Base-by-base conservation (phyloP, 306 rosid genomes). In the Inga leiocalycina region DNA sequence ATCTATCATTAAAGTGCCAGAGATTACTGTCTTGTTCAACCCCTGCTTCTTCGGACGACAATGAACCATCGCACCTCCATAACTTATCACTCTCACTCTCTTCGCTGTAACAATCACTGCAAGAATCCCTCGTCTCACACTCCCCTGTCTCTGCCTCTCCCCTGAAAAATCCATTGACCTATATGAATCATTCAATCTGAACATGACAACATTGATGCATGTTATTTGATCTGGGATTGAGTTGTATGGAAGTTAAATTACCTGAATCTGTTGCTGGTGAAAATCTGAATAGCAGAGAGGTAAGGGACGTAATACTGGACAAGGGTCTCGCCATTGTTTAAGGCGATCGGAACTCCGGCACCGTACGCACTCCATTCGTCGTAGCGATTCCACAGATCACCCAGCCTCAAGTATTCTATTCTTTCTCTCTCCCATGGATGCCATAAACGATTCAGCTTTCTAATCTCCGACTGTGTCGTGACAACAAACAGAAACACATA, bases 281-380 rank as follows among this genome's bases (percentile, higher is more conserved):
- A 94, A 54, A 94, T 91, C 86, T 97, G 98, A 78, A 97, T 91
- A 32, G 93, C 99, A 37, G 99, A 97, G 85, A 97, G 99, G 81
- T 97, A 97, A 74, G 99, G 99, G 4, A 94, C 99, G 77, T 94
- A 97, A 85, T 92, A 97, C 84, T 97, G 99, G 41, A 92, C 93
- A 67, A 97, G 94, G 12, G 91, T 90, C 11, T 97, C 97, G n/a
- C 90, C 94, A 80, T 86, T 80, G 91, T 78, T 79, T 77, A 94
- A 79, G 74, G 84, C 52, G 65, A 97, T 88, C 0, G 95, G 95
- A 64, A 97, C 99, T 81, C 97, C 98, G 19, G 98, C 94, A 8
- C 99, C 99, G 71, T 97, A 97, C 0, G 97, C 99, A 82, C 99
- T 97, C 97, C 94, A 93, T 90, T 97, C 97, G 76, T 91, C 94